Percentiles rank a stretch among this genome's conserved stretches.
phyloP scores from a whole-genome alignment of 1,284 basidiomycete species.

The Boletus calvinii region DNA sequence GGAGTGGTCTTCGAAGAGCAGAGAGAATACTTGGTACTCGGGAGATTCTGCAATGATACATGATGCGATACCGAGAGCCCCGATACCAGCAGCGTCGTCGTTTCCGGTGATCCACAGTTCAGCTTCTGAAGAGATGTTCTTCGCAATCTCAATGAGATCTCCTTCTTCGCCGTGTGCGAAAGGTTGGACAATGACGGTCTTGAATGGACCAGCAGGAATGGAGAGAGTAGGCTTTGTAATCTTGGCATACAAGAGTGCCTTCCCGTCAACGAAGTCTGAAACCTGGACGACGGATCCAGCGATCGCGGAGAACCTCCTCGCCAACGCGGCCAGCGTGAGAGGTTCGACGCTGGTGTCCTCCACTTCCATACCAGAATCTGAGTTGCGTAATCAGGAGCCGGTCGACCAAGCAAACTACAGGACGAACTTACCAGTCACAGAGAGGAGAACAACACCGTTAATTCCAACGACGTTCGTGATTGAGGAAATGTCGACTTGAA shows the following conservation, averaged over 20 bases:
- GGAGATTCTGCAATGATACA: conserved; percentile 32
- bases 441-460: conserved; percentile 22
- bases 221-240: conserved; percentile 15
- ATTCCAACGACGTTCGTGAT: conserved; percentile 25
- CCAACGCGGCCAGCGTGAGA: conserved; percentile 12
- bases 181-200: conserved; percentile 25
- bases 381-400: background rate
- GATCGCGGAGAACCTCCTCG: conserved; percentile 14
- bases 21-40: conserved; percentile 29
- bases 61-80: conserved; percentile 30
- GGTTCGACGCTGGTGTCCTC: conserved; percentile 17
- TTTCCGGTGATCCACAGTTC: conserved; percentile 33
- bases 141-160: conserved; percentile 26
- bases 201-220: conserved; percentile 21
- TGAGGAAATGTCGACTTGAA: conserved; percentile 21
- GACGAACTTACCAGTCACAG: conserved; percentile 19
- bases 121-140: conserved; percentile 25
- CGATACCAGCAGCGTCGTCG: conserved; percentile 31
- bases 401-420: background rate
- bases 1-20: conserved; percentile 32
- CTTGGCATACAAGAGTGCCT: conserved; percentile 18
- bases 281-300: conserved; percentile 8
- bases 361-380: conserved; percentile 22
- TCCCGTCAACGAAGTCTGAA: conserved; percentile 13
- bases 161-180: conserved; percentile 28